Evolutionary conservation across 148 eudicot species (phyloP).

Genomic region (Agrostemma githago): DNA sequence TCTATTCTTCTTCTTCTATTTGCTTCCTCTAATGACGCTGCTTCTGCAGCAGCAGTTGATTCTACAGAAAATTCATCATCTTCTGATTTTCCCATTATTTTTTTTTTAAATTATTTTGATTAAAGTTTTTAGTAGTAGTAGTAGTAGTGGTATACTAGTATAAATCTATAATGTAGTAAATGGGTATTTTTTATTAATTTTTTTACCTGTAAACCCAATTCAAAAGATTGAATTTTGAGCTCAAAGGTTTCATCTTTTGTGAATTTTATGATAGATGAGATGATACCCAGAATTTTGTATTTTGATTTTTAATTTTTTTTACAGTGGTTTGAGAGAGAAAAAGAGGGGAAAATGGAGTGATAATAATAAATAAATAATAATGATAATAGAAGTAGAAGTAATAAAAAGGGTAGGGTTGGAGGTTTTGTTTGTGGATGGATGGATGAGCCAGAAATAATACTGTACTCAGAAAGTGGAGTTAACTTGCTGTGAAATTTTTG

Average conservation of each 20-base stretch:
- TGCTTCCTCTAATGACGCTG: constrained; percentile 18
- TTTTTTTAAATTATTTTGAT: neutral
- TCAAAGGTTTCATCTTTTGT: constrained; percentile 26
- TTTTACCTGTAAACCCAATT: constrained; percentile 31
- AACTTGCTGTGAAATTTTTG: constrained; percentile 29
- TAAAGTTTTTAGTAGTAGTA: neutral
- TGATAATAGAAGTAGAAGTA: no score
- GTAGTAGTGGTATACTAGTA: neutral
- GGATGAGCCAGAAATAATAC: constrained; percentile 23
- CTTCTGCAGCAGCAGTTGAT: constrained; percentile 28
- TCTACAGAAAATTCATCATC: constrained; percentile 31
- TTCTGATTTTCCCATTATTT: constrained; percentile 44
- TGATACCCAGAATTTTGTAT: neutral
- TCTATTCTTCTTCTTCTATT: constrained; percentile 18
- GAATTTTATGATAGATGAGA: neutral
- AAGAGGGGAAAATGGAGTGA: constrained; percentile 19
- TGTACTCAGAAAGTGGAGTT: constrained; percentile 10
- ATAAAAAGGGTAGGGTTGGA: constrained; percentile 22
- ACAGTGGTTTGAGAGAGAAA: neutral
- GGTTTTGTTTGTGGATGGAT: constrained; percentile 28
- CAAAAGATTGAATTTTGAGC: constrained; percentile 23
- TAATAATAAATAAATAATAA: neutral
- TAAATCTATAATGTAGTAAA: neutral
- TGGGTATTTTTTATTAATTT: constrained; percentile 16
- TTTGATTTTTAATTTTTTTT: neutral